Evolutionary conservation across 495 filamentous ascomycete species (phyloP).

Genomic region (Neurospora tetraspora): DNA sequence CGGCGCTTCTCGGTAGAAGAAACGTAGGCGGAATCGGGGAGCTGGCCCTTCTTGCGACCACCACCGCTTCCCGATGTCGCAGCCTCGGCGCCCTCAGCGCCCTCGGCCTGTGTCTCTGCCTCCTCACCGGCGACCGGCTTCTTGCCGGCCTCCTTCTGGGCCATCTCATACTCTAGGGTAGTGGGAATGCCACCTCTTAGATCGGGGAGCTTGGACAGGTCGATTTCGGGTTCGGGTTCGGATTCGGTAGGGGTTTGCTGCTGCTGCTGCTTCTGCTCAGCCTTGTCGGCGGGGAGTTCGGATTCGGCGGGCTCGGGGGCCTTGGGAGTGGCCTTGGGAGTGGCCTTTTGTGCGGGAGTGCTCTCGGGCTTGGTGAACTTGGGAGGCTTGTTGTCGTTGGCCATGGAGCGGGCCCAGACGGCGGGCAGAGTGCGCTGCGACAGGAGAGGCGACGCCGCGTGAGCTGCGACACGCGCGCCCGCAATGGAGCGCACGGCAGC

Average conservation of each 20-base stretch:
- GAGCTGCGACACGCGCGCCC: constrained; percentile 12
- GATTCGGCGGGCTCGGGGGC: not conserved
- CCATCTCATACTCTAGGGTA: constrained; percentile 64
- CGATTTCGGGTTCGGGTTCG: constrained; percentile 23
- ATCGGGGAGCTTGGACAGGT: constrained; percentile 62
- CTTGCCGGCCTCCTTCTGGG: constrained; percentile 5
- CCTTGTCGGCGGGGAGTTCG: not conserved
- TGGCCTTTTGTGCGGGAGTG: constrained; percentile 9
- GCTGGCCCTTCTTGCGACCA: constrained; percentile 43
- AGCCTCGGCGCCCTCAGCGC: constrained; percentile 28
- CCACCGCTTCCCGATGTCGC: constrained; percentile 37
- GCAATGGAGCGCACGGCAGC: constrained; percentile 27
- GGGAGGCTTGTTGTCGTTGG: constrained; percentile 22
- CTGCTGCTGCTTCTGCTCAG: not conserved
- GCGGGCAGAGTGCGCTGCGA: constrained; percentile 13
- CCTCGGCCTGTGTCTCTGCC: not conserved
- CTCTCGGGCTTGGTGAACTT: constrained; percentile 15
- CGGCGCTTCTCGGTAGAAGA: constrained; percentile 80
- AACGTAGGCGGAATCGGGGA: constrained; percentile 76
- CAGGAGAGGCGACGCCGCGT: constrained; percentile 17
- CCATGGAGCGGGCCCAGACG: constrained; percentile 33
- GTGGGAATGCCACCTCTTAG: constrained; percentile 87
- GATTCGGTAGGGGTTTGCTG: constrained; percentile 8
- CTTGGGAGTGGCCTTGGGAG: constrained; percentile 2
- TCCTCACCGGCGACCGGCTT: not conserved